Percentiles rank a stretch among this genome's conserved stretches.
Conservation (phyloP, 768 basidiomycete species). For the Tulasnella sp. region DNA sequence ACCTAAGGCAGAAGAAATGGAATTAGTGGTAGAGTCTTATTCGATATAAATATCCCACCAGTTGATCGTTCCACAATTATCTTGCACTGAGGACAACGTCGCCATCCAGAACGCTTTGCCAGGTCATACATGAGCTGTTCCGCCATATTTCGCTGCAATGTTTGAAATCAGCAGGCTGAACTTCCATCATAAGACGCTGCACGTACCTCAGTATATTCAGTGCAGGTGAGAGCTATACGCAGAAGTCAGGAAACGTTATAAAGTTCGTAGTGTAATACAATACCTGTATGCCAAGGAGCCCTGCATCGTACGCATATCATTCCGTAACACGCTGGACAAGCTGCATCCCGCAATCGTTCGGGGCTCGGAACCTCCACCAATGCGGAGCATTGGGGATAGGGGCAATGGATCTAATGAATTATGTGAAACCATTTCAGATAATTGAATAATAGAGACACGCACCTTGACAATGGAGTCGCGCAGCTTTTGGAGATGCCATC, state of each 20-base stretch:
- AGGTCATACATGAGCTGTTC: background rate
- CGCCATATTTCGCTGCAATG: background rate
- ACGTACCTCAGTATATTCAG: background rate
- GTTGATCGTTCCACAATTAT: conserved; percentile 4
- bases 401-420: background rate
- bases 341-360: background rate
- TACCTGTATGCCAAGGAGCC: background rate
- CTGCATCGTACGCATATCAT: conserved; percentile 5
- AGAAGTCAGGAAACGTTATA: background rate
- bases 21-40: too few species aligned
- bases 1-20: too few species aligned
- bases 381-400: background rate
- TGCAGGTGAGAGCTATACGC: background rate
- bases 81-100: conserved; percentile 11
- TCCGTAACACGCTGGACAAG: background rate
- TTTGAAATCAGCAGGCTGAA: too few species aligned
- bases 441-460: background rate
- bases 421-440: background rate
- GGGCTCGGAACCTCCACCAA: background rate
- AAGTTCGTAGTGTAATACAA: background rate
- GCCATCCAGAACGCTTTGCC: conserved; percentile 3
- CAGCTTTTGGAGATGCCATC: background rate
- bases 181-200: too few species aligned
- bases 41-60: too few species aligned
- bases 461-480: background rate